These are phyloP conservation scores for Trametes polyzona DNA, from an alignment of 1,284 basidiomycete genomes.

Conservation along the genomic window DNA sequence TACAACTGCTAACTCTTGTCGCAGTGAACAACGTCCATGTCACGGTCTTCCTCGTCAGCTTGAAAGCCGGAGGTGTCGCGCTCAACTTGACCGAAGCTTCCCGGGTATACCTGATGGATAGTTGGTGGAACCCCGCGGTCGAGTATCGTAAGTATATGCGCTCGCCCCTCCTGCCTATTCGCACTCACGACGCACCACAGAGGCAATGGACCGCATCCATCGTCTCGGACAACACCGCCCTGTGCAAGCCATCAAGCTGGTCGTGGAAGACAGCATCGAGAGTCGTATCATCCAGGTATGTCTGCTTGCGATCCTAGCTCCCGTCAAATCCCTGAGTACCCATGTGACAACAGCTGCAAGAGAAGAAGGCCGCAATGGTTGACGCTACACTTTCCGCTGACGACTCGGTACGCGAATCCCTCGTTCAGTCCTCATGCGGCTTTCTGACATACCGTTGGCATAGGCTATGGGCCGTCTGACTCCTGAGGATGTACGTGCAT, in stretches of 20 bases:
- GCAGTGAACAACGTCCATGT: slow-evolving; percentile 92
- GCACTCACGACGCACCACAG: slow-evolving; percentile 42
- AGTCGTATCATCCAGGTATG: slow-evolving; percentile 83
- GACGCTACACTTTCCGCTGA: slow-evolving; percentile 80
- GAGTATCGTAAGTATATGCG: slow-evolving; percentile 28
- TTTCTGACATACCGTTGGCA: slow-evolving; percentile 3
- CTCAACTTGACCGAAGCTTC: slow-evolving; percentile 93
- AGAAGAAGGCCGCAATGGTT: slow-evolving; percentile 90
- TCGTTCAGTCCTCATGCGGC: neutral
- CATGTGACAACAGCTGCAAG: slow-evolving; percentile 73
- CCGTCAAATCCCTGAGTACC: neutral
- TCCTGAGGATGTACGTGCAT: slow-evolving; percentile 77
- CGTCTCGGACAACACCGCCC: slow-evolving; percentile 91
- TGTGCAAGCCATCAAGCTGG: slow-evolving; percentile 91
- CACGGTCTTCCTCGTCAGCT: slow-evolving; percentile 93
- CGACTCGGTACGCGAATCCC: slow-evolving; percentile 56
- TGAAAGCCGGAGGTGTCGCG: slow-evolving; percentile 97
- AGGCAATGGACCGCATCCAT: slow-evolving; percentile 98
- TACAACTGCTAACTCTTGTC: slow-evolving; percentile 4
- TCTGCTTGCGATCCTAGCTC: slow-evolving; percentile 3
- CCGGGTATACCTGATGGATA: slow-evolving; percentile 91
- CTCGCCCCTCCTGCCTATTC: slow-evolving; percentile 1
- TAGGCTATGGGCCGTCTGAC: slow-evolving; percentile 90
- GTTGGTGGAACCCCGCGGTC: slow-evolving; percentile 92
- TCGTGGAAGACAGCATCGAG: slow-evolving; percentile 97